These are phyloP conservation scores for Phylloporus sp. DNA, from an alignment of 768 basidiomycete species.

Conservation along the genomic window DNA sequence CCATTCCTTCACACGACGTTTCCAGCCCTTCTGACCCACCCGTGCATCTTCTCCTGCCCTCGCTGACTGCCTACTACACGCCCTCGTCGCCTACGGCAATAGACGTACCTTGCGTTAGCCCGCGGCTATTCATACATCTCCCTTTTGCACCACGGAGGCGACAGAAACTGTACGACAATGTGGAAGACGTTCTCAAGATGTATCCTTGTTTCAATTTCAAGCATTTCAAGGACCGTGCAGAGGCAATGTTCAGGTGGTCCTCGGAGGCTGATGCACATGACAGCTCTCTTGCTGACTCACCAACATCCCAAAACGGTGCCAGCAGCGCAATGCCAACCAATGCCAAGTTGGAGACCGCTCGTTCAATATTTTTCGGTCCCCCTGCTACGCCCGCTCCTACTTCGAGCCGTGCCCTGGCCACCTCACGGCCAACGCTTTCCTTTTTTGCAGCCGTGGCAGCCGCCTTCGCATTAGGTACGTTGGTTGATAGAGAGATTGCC, in stretches of 20 bases:
- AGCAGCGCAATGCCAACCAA: slow-evolving; percentile 13
- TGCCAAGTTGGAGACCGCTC: slow-evolving; percentile 25
- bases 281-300: slow-evolving; percentile 7
- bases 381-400: slow-evolving; percentile 2
- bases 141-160: slow-evolving; percentile 38
- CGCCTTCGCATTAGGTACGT: slow-evolving; percentile 56
- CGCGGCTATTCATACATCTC: slow-evolving; percentile 37
- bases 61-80: slow-evolving; percentile 15
- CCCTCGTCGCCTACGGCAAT: slow-evolving; percentile 22
- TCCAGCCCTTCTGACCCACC: slow-evolving; percentile 18
- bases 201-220: slow-evolving; percentile 50
- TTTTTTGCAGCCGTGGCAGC: slow-evolving; percentile 61
- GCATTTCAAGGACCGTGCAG: slow-evolving; percentile 42
- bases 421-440: slow-evolving; percentile 25
- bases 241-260: slow-evolving; percentile 42
- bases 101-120: slow-evolving; percentile 34
- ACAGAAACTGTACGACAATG: slow-evolving; percentile 35
- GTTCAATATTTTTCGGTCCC: slow-evolving; percentile 31
- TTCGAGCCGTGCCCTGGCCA: slow-evolving; percentile 7
- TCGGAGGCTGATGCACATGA: slow-evolving; percentile 28
- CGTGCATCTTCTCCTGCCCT: slow-evolving; percentile 20
- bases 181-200: slow-evolving; percentile 43
- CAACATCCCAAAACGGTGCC: slow-evolving; percentile 31
- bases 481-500: slow-evolving; percentile 31
- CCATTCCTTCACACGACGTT: slow-evolving; percentile 22